phyloP scores from a whole-genome alignment of 176 grass and related monocot genomes.

The Oryza coarctata region DNA sequence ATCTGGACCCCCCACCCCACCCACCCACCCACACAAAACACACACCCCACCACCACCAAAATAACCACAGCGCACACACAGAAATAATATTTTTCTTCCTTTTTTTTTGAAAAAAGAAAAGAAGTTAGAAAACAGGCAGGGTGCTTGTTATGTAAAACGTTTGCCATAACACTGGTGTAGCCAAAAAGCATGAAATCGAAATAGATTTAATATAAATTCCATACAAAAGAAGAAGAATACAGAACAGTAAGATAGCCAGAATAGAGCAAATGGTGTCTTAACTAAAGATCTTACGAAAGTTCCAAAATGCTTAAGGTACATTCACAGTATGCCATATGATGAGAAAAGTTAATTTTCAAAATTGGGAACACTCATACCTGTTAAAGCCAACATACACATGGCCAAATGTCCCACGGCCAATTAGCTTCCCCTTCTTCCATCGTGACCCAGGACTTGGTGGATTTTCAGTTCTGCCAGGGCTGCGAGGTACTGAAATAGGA shows the following conservation, averaged over 20 bases:
- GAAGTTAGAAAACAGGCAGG: too few relatives aligned
- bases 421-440: conserved; percentile 99
- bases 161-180: too few relatives aligned
- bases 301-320: conserved; percentile 4
- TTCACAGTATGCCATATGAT: not conserved
- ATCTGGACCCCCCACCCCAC: not conserved
- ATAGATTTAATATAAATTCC: too few relatives aligned
- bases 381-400: conserved; percentile 99
- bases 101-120: too few relatives aligned
- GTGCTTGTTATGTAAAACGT: too few relatives aligned
- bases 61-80: too few relatives aligned
- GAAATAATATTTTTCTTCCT: too few relatives aligned
- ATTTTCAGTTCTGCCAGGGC: conserved; percentile 82
- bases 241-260: conserved; percentile 3
- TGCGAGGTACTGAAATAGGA: conserved; percentile 68
- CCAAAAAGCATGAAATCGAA: too few relatives aligned
- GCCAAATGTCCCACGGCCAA: conserved; percentile 91
- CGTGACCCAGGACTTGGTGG: conserved; percentile 73
- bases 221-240: not conserved
- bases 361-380: conserved; percentile 56
- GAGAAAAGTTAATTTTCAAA: not conserved
- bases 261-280: conserved; percentile 14
- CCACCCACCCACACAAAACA: too few relatives aligned
- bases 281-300: conserved; percentile 18
- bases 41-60: too few relatives aligned